Evolutionary conservation across 2,329 filamentous ascomycete genomes (phyloP).

Genomic region (Apiospora kogelbergensis): DNA sequence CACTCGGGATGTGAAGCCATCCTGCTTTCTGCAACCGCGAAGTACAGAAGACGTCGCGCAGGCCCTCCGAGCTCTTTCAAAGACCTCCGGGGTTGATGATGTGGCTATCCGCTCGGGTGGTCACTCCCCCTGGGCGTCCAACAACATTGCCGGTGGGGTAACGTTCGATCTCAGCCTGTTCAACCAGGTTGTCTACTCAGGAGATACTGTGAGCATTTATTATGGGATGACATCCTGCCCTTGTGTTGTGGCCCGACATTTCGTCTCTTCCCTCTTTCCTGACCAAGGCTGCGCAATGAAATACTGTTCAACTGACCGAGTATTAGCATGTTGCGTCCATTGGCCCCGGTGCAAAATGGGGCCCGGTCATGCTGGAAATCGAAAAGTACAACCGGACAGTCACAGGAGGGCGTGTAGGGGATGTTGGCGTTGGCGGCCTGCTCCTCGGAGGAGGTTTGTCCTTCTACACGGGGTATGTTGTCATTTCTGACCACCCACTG

Average conservation of each 20-base stretch:
- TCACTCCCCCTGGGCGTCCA: constrained; percentile 21
- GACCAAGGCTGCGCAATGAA: constrained; percentile 18
- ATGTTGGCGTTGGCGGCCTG: not conserved
- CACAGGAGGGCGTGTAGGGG: not conserved
- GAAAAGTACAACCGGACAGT: not conserved
- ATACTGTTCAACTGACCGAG: not conserved
- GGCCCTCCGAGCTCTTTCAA: not conserved
- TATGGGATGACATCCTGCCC: constrained; percentile 30
- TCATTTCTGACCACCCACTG: no score
- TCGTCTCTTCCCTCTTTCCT: constrained; percentile 26
- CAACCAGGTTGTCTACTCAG: constrained; percentile 31
- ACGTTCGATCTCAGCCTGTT: constrained; percentile 43
- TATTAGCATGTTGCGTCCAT: not conserved
- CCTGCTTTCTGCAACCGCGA: constrained; percentile 8
- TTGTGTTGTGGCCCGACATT: no score
- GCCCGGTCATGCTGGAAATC: not conserved
- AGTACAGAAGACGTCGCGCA: not conserved
- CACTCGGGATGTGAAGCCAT: not conserved
- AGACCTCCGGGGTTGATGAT: not conserved
- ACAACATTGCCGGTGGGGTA: constrained; percentile 43
- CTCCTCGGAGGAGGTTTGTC: not conserved
- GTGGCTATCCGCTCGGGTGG: not conserved
- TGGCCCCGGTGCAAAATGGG: not conserved
- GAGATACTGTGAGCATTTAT: constrained; percentile 28
- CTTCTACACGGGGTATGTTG: not conserved